phyloP scores from a whole-genome alignment of 1,284 basidiomycete species.

The Porodaedalea pini region DNA sequence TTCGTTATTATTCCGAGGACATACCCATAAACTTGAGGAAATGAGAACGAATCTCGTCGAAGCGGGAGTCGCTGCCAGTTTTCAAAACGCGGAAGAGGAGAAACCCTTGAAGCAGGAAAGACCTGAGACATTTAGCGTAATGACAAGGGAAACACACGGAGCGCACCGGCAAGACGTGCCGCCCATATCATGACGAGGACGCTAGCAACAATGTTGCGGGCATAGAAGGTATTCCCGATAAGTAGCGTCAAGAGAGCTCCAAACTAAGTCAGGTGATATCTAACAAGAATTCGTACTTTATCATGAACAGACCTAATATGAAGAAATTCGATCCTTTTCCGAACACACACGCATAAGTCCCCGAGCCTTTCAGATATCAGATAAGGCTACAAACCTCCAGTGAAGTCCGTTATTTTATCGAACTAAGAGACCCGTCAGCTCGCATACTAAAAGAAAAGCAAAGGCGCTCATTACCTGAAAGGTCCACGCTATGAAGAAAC shows the following conservation, averaged over 20 bases:
- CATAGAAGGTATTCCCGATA: conserved; percentile 53
- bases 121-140: too few species aligned
- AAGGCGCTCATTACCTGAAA: conserved; percentile 38
- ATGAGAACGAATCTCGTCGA: conserved; percentile 62
- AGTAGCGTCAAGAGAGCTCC: conserved; percentile 52
- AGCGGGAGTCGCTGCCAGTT: conserved; percentile 60
- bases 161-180: conserved; percentile 46
- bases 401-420: conserved; percentile 72
- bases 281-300: neutral
- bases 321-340: conserved; percentile 70
- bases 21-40: conserved; percentile 65
- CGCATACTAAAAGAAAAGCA: neutral
- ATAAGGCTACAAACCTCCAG: conserved; percentile 43
- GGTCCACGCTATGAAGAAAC: conserved; percentile 68
- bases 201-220: conserved; percentile 57
- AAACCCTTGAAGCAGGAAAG: conserved; percentile 41
- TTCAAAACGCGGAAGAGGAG: conserved; percentile 65
- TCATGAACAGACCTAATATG: conserved; percentile 42
- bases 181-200: conserved; percentile 67
- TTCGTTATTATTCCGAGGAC: conserved; percentile 4
- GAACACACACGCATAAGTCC: too few species aligned
- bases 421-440: conserved; percentile 38
- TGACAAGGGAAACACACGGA: neutral
- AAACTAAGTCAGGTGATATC: neutral
- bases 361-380: conserved; percentile 8